phyloP scores from a whole-genome alignment of 345 rosid species.

The Diplotaxis tenuifolia region DNA sequence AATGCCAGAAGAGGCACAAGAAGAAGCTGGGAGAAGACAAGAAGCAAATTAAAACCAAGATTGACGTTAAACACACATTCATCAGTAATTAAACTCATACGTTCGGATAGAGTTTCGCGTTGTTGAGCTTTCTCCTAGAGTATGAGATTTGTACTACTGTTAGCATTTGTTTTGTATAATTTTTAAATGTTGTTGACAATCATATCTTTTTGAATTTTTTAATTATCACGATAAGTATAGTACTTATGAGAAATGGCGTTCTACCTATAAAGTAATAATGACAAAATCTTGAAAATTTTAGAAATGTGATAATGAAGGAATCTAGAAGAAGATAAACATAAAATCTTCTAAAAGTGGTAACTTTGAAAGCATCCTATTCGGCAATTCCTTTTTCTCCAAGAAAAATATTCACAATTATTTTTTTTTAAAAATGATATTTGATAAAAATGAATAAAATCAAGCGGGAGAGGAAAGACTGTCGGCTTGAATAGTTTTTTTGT shows the following conservation, averaged over 20 bases:
- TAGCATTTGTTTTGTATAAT: background rate
- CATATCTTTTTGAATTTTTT: background rate
- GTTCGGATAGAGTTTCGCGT: background rate
- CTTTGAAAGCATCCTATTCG: background rate
- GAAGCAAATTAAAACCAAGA: background rate
- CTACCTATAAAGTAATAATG: conserved; percentile 12
- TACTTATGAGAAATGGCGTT: background rate
- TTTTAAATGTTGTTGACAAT: background rate
- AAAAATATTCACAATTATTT: background rate
- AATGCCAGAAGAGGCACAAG: background rate
- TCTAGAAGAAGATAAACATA: conserved; percentile 25
- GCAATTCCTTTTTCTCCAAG: background rate
- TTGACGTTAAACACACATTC: background rate
- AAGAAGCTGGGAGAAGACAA: background rate
- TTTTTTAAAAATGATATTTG: background rate
- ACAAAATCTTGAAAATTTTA: background rate
- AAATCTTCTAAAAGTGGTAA: conserved; percentile 30
- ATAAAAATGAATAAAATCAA: background rate
- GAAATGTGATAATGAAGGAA: conserved; percentile 6
- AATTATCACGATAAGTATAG: background rate
- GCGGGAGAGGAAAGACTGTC: conserved; percentile 28
- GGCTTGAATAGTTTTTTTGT: conserved; percentile 14
- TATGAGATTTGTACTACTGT: background rate
- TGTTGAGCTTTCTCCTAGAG: background rate
- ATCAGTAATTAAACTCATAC: background rate